A percentile compares a stretch with the other conserved stretches of the same genome.
Conservation (phyloP, 2,329 filamentous ascomycete genomes). For the Pseudogymnoascus sp. region DNA sequence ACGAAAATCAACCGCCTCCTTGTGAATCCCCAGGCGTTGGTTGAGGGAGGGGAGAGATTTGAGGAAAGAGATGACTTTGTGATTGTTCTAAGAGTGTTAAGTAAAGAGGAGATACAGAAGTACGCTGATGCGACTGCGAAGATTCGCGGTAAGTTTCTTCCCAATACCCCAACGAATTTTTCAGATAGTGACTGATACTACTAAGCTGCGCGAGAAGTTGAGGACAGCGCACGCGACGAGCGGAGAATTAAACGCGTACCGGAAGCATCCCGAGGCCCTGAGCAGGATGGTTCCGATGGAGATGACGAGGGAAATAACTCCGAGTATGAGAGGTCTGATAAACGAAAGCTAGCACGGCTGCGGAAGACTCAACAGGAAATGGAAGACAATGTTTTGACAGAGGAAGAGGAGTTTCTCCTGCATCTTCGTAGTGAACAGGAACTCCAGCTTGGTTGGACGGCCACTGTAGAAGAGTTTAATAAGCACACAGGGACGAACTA, state of each 20-base stretch:
- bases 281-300: neutral
- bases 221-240: neutral
- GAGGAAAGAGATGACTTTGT: conserved; percentile 88
- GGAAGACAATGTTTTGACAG: neutral
- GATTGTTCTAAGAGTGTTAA: conserved; percentile 81
- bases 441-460: neutral
- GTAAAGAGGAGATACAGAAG: conserved; percentile 80
- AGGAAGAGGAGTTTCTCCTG: conserved; percentile 2
- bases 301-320: neutral
- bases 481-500: neutral
- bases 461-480: neutral
- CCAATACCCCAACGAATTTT: neutral
- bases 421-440: neutral
- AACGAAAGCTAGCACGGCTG: neutral
- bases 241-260: neutral
- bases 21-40: conserved; percentile 82
- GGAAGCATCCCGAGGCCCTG: neutral
- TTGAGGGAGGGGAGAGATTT: conserved; percentile 76
- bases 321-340: neutral
- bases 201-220: neutral
- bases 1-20: conserved; percentile 84
- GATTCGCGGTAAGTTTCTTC: conserved; percentile 59
- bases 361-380: neutral
- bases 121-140: conserved; percentile 75
- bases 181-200: neutral